A percentile compares a stretch with the other conserved stretches of the same genome.
Evolutionary conservation across 1,284 basidiomycete species (phyloP).

Genomic region (Puccinia brachypodii): DNA sequence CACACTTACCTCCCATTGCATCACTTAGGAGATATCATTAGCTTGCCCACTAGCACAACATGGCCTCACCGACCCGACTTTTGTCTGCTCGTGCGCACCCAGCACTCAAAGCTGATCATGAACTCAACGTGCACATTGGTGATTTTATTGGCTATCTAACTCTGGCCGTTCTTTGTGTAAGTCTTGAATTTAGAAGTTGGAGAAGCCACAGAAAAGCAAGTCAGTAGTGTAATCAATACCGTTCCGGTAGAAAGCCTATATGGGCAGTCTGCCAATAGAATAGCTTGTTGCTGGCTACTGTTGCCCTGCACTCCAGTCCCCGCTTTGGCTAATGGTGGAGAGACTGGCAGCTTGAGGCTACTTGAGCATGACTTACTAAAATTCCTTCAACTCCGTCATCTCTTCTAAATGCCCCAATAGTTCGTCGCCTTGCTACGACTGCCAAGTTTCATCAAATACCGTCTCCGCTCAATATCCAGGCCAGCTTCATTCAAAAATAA

Average conservation of each 20-base stretch:
- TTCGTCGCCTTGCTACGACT: constrained; percentile 3
- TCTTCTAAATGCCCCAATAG: background rate
- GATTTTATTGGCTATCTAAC: constrained; percentile 15
- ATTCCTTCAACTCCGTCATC: background rate
- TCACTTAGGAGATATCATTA: background rate
- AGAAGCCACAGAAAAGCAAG: background rate
- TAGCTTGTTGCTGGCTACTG: background rate
- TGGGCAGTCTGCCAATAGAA: background rate
- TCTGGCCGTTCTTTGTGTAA: constrained; percentile 10
- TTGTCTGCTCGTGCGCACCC: background rate
- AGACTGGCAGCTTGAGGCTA: background rate
- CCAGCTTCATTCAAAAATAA: constrained; percentile 9
- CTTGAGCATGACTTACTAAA: background rate
- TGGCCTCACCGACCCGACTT: background rate
- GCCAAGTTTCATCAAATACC: constrained; percentile 30
- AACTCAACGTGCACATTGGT: constrained; percentile 15
- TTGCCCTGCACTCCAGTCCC: background rate
- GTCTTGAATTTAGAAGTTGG: background rate
- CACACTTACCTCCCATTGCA: too few species aligned
- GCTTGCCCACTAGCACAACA: background rate
- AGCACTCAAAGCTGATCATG: background rate
- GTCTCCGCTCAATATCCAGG: background rate
- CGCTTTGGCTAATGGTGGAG: background rate
- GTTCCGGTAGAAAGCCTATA: background rate
- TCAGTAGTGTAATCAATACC: background rate